A percentile compares a stretch with the other conserved stretches of the same genome.
Conservation (phyloP, 164 flowering plant genomes). For the Piper betle region DNA sequence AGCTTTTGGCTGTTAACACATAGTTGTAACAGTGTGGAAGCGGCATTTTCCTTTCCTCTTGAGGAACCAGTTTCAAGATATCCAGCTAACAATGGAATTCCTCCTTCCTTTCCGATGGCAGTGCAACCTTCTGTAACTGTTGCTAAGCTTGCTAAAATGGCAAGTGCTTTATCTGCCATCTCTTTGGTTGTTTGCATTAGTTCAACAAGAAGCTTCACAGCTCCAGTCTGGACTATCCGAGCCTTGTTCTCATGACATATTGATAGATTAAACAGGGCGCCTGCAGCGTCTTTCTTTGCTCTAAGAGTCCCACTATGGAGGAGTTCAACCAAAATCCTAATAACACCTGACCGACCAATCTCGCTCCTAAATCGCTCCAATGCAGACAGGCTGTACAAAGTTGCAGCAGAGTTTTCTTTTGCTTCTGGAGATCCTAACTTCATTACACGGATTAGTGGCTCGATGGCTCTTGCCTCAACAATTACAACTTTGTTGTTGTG, state of each 20-base stretch:
- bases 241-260: slow-evolving; percentile 87
- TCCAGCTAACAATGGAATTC: slow-evolving; percentile 74
- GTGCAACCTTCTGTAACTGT: slow-evolving; percentile 60
- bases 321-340: slow-evolving; percentile 71
- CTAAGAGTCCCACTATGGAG: slow-evolving; percentile 61
- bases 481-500: slow-evolving; percentile 55
- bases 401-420: slow-evolving; percentile 85
- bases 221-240: slow-evolving; percentile 84
- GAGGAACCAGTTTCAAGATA: slow-evolving; percentile 70
- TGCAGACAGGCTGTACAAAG: slow-evolving; percentile 76
- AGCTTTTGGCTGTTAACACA: slow-evolving; percentile 63
- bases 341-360: slow-evolving; percentile 85
- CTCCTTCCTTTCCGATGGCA: slow-evolving; percentile 64
- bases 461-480: slow-evolving; percentile 67
- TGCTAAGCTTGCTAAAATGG: slow-evolving; percentile 74
- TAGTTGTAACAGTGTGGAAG: slow-evolving; percentile 62
- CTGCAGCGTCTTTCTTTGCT: slow-evolving; percentile 94
- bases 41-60: slow-evolving; percentile 90
- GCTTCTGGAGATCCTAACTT: slow-evolving; percentile 57
- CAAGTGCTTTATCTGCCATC: slow-evolving; percentile 87
- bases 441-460: slow-evolving; percentile 70
- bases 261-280: slow-evolving; percentile 86
- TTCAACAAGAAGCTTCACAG: slow-evolving; percentile 63
- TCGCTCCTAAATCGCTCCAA: slow-evolving; percentile 63
- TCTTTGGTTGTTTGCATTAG: slow-evolving; percentile 51